phyloP scores from a whole-genome alignment of 1,139 yeast species.

The Candida dubliniensis region DNA sequence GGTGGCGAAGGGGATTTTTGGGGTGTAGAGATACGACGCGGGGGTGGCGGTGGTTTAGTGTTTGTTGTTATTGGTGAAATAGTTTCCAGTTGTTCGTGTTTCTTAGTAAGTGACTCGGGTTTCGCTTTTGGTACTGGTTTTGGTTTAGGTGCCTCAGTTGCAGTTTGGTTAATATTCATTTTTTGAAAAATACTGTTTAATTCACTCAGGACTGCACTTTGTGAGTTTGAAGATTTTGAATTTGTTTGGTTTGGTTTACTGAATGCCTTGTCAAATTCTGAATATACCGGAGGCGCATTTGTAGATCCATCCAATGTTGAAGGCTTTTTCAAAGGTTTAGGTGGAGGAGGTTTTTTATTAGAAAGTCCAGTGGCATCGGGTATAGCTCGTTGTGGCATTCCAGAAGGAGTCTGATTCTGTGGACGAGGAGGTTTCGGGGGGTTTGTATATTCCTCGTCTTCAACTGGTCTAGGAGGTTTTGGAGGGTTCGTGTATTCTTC shows the following conservation, averaged over 20 bases:
- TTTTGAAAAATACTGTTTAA: conserved; percentile 13
- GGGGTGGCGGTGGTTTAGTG: conserved; percentile 9
- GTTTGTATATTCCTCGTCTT: conserved; percentile 3
- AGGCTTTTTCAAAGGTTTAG: conserved; percentile 39
- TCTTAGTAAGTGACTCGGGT: background rate
- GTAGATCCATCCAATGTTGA: conserved; percentile 16
- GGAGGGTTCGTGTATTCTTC: conserved; percentile 8
- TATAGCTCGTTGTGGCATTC: background rate
- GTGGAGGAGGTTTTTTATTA: conserved; percentile 35
- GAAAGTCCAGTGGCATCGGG: conserved; percentile 3
- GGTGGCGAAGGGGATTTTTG: conserved; percentile 17
- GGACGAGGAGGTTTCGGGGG: conserved; percentile 14
- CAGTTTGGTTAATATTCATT: conserved; percentile 11
- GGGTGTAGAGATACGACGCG: conserved; percentile 6
- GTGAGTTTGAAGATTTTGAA: conserved; percentile 12
- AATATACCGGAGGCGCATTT: conserved; percentile 28
- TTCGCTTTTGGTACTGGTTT: conserved; percentile 13
- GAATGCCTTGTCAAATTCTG: conserved; percentile 11
- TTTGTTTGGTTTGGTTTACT: background rate
- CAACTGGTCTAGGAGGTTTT: conserved; percentile 11
- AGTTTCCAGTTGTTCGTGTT: conserved; percentile 19
- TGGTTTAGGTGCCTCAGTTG: conserved; percentile 7
- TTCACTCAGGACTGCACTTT: conserved; percentile 13
- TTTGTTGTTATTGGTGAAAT: conserved; percentile 6
- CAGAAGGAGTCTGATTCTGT: background rate